Evolutionary conservation across 768 basidiomycete genomes (phyloP).

Genomic region (Suillus weaverae): DNA sequence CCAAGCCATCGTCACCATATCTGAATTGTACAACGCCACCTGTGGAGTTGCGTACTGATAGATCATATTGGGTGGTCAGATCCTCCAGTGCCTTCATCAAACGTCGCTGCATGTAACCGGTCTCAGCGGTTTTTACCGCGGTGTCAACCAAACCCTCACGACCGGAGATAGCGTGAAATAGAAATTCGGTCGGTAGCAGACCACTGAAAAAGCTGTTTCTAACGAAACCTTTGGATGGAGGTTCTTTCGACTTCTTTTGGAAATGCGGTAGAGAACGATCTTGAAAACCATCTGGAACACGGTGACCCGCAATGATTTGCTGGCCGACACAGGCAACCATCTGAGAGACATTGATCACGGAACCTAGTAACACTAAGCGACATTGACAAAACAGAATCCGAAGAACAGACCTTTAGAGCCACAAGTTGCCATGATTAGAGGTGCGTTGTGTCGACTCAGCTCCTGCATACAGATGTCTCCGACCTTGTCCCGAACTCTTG

Average conservation of each 20-base stretch:
- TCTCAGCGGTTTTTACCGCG: slow-evolving; percentile 99
- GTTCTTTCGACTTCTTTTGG: slow-evolving; percentile 93
- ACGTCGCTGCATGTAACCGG: slow-evolving; percentile 98
- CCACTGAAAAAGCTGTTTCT: slow-evolving; percentile 96
- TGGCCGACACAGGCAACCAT: slow-evolving; percentile 99
- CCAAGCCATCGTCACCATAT: slow-evolving; percentile 96
- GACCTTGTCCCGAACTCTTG: slow-evolving; percentile 93
- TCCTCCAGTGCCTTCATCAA: slow-evolving; percentile 99
- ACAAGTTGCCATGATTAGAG: slow-evolving; percentile 98
- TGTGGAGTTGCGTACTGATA: slow-evolving; percentile 90
- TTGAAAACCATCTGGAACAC: slow-evolving; percentile 98
- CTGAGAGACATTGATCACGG: slow-evolving; percentile 98
- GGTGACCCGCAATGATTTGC: slow-evolving; percentile 96
- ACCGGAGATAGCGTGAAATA: slow-evolving; percentile 99
- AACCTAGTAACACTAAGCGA: slow-evolving; percentile 55
- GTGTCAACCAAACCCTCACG: slow-evolving; percentile 99
- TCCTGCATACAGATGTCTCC: slow-evolving; percentile 99
- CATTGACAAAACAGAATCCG: not conserved
- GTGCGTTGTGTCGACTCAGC: slow-evolving; percentile 95
- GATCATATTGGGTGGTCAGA: slow-evolving; percentile 92
- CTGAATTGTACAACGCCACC: slow-evolving; percentile 97
- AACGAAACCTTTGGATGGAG: slow-evolving; percentile 97
- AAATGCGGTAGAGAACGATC: slow-evolving; percentile 99
- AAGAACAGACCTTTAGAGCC: slow-evolving; percentile 84
- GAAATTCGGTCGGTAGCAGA: slow-evolving; percentile 88